Evolutionary conservation across 208 protist genomes (phyloP), one percentile per base, ranked within the genome.

Genomic region (Crithidia bombi): DNA sequence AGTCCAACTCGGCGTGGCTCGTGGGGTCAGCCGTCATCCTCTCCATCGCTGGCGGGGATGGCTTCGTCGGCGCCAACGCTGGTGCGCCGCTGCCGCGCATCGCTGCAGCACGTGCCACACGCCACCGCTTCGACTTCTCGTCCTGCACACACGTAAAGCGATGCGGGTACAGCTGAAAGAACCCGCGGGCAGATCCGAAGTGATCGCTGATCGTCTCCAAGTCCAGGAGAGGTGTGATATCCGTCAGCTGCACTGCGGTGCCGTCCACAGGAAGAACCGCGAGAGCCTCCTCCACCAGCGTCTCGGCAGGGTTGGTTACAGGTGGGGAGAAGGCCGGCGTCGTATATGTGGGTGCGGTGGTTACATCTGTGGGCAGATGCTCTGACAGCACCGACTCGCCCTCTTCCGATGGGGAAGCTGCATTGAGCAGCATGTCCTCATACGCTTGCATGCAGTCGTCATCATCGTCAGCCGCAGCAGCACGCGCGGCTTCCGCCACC

Each of bases 381-480:
- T n/a, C n/a, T n/a, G n/a, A n/a, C n/a, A n/a, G n/a, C n/a, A n/a
- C n/a, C n/a, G n/a, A n/a, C n/a, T n/a, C n/a, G n/a, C n/a, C n/a
- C n/a, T n/a, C n/a, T n/a, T n/a, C n/a, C n/a, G n/a, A n/a, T n/a
- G n/a, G n/a, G n/a, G n/a, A n/a, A n/a, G n/a, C n/a, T n/a, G n/a
- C 63, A 44, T 79, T 58, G 14, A 91, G 30, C 30, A 94, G 69
- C 14, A 94, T 44, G 5, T 80, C 78, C 56, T 94, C 89, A 67
- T 91, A 94, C 9, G 82, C 89, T 43, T 90, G 81, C 26, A 91
- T 73, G 35, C 79, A 84, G 43, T 79, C 71, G 11, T 65, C 73
- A 19, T 61, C 56, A 6, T 78, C 65, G 36, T 61, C 58, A 6
- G 56, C 65, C 0, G 19, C 38, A 12, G 14, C 49, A 7, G 26